Evolutionary conservation across 2,329 filamentous ascomycete species (phyloP), one percentile per base, ranked within the genome.

Genomic region (Epichloe scottii): DNA sequence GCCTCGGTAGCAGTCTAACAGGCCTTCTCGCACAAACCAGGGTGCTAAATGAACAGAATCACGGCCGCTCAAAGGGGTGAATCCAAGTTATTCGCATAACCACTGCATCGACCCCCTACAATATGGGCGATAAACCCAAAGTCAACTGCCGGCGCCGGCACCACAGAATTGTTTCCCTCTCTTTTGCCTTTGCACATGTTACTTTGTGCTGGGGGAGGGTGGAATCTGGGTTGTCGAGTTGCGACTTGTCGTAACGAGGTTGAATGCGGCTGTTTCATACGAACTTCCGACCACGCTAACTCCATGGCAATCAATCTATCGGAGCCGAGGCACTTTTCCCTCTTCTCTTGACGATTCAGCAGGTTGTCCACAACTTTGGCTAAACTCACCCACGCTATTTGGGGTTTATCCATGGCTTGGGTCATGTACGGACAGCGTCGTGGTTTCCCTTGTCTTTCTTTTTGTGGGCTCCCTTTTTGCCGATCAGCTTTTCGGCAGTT

Each of bases 11-110:
- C 17, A 34, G 26, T 47, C 50, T 51, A 51, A 51, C 50, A 30
- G n/a, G 10, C 15, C 14, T 26, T 51, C 35, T 38, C 21, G 15
- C 21, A 33, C 17, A 21, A 42, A 46, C 41, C 37, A 54, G 52
- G 46, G 46, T 54, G 38, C 47, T 57, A 43, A 53, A 51, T 34
- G 53, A 52, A 38, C 55, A 55, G 48, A 47, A 26, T 45, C 40
- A 51, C 40, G 41, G 37, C 19, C 50, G 50, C 4, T 44, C 42
- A 40, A 51, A 54, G 23, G 43, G 49, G 1, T 54, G 49, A 49
- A 49, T n/a, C 38, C n/a, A 38, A 26, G 14, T 15, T 50, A 14
- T 46, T 44, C 19, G 38, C 21, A 26, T 43, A 33, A 21, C 10
- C 30, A 41, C 4, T 14, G 23, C 23, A 42, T 19, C 33, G n/a